Evolutionary conservation across 192 early-diverging fungal genomes (phyloP), one percentile per base, ranked within the genome.

Genomic region (Radiomyces spectabilis): DNA sequence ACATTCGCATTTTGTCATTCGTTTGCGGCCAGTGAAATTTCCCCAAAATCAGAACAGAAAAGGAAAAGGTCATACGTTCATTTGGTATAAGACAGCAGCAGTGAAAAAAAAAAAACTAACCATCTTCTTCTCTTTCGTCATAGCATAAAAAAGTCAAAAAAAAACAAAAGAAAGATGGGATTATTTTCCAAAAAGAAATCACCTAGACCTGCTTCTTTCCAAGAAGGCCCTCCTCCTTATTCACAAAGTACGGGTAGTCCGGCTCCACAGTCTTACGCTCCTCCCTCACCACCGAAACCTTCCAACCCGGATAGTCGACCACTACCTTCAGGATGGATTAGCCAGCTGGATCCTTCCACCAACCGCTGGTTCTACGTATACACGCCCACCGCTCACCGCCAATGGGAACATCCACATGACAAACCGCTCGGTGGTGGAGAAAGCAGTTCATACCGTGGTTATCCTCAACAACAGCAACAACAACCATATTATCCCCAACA

Each of bases 351-450:
- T 51, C 49, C 58, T 21, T 44, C 21, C 18, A 52, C 59, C 10
- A 24, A 38, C 15, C 54, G 49, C 13, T 68, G 60, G 59, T 68
- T 68, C 30, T 68, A 68, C 26, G 65, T 68, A 16, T 61, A 68
- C 41, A 56, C 53, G 21, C 59, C 65, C 13, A 68, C 59, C 16
- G 59, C 57, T 25, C 30, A 35, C 22, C 46, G 53, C 29, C 65
- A 68, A 51, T 68, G 65, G 65, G 59, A 68, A 21, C 65, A 68
- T 51, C 65, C 65, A 46, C 19, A 35, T n/a, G 65, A 68, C 35
- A 29, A 39, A 5, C 49, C 55, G 21, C 25, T 57, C 18, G 13
- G 15, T 25, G 41, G 47, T 27, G 59, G 49, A 15, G 15, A 31
- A 33, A n/a, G 29, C 7, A 33, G 21, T 3, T n/a, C 48, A 30